Percentiles rank a stretch among this genome's conserved stretches.
These are phyloP conservation scores for Truncatella angustata DNA, from an alignment of 2,329 filamentous ascomycete species.

Conservation along the genomic window DNA sequence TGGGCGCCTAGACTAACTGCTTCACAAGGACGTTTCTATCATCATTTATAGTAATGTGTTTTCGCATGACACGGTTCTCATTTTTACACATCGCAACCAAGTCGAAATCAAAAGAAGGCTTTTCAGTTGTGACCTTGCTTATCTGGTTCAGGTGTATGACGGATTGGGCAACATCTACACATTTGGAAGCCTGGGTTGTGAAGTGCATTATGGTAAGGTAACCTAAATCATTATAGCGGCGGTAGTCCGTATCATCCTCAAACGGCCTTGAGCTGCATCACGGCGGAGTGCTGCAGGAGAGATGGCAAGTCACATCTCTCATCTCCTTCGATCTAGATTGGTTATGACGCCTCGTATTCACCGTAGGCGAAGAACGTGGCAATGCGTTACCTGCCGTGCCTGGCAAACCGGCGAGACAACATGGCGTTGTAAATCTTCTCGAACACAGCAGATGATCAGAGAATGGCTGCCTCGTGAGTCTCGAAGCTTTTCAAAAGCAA, in stretches of 20 bases:
- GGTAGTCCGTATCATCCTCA: background rate
- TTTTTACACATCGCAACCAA: no score
- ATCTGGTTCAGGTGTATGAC: no score
- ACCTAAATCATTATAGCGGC: no score
- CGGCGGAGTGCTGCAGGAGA: slow-evolving; percentile 11
- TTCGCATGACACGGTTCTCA: no score
- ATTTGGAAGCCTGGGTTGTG: no score
- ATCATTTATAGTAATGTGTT: no score
- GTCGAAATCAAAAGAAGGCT: no score
- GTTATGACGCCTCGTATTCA: background rate
- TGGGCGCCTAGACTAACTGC: no score
- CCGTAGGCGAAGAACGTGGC: background rate
- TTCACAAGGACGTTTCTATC: no score
- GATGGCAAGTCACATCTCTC: background rate
- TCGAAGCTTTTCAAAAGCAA: background rate
- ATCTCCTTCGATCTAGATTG: background rate
- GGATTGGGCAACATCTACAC: no score
- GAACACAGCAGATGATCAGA: background rate
- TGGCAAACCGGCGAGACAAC: background rate
- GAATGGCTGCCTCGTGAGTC: background rate
- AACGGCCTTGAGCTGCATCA: slow-evolving; percentile 6
- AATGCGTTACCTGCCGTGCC: background rate
- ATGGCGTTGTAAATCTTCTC: background rate
- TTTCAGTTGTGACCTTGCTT: no score
- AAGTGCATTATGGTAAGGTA: no score